These are phyloP conservation scores for Paramecium octaurelia DNA, from an alignment of 73 alveolate genomes.

Conservation along the genomic window DNA sequence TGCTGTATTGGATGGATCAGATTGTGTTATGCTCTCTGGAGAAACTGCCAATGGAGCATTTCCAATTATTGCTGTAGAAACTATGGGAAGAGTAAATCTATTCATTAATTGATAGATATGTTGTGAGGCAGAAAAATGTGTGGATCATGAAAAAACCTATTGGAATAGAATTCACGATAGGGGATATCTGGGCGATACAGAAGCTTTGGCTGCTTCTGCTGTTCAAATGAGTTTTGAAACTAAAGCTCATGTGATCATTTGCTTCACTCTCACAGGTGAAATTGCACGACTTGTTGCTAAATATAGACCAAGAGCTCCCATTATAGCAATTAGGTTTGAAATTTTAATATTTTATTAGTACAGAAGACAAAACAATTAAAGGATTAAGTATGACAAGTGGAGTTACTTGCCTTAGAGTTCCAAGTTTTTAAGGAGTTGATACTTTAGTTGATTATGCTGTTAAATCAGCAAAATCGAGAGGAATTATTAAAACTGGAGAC, in stretches of 20 bases:
- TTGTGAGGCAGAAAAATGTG: conserved; percentile 77
- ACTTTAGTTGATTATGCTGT: conserved; percentile 66
- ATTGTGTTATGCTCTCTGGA: conserved; percentile 96
- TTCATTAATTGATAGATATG: conserved; percentile 43
- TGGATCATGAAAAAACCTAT: conserved; percentile 31
- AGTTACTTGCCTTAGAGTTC: conserved; percentile 71
- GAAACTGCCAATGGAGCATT: conserved; percentile 95
- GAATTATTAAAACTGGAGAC: conserved; percentile 83
- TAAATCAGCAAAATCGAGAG: conserved; percentile 78
- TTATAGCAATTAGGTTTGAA: conserved; percentile 63
- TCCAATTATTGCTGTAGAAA: conserved; percentile 85
- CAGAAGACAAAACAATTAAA: conserved; percentile 69
- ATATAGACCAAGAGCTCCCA: conserved; percentile 81
- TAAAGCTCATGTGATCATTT: conserved; percentile 70
- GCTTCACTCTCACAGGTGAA: conserved; percentile 78
- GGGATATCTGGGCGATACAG: conserved; percentile 68
- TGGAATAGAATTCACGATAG: conserved; percentile 62
- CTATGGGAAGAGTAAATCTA: conserved; percentile 65
- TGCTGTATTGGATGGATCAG: conserved; percentile 98
- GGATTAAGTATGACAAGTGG: conserved; percentile 81
- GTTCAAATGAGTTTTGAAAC: conserved; percentile 77
- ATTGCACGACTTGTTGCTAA: conserved; percentile 81
- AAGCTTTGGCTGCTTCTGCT: conserved; percentile 78
- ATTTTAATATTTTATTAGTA: conserved; percentile 40
- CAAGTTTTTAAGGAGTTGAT: conserved; percentile 73